These are phyloP conservation scores for Nitzschia sp. DNA, from an alignment of 108 stramenopile genomes.

Conservation along the genomic window DNA sequence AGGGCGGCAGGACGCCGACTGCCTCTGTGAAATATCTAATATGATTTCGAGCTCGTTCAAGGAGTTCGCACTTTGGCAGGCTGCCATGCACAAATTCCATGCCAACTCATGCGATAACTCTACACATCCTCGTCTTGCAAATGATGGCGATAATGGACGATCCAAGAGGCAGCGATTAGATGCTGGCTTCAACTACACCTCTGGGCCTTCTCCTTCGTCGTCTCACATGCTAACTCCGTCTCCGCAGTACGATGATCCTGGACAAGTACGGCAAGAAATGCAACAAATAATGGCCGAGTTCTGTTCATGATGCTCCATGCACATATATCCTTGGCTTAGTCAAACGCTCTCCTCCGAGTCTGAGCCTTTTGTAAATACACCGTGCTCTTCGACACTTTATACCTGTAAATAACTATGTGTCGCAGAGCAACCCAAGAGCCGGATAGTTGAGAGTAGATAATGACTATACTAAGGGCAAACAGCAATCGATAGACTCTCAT, in stretches of 20 bases:
- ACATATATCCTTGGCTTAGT: too few species aligned
- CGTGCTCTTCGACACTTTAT: too few species aligned
- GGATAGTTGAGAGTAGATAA: too few species aligned
- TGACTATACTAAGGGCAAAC: too few species aligned
- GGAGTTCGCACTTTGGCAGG: conserved; percentile 20
- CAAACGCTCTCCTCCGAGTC: too few species aligned
- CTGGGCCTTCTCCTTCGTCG: neutral
- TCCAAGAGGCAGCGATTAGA: neutral
- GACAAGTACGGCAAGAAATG: conserved; percentile 2
- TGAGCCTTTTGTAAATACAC: too few species aligned
- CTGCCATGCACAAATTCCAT: conserved; percentile 21
- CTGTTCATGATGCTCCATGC: neutral
- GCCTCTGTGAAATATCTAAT: conserved; percentile 7
- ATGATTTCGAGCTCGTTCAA: conserved; percentile 26
- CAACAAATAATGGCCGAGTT: conserved; percentile 4
- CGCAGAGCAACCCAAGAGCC: too few species aligned
- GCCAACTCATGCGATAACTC: conserved; percentile 11
- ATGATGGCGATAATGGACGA: neutral
- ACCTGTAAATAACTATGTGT: too few species aligned
- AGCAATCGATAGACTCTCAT: too few species aligned
- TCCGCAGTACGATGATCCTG: neutral
- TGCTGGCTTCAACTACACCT: neutral
- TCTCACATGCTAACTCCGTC: neutral
- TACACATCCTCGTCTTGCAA: neutral
- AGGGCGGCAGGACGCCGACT: neutral